Evolutionary conservation across 495 filamentous ascomycete species (phyloP), one percentile per base, ranked within the genome.

Genomic region (Aspergillus sclerotioniger): DNA sequence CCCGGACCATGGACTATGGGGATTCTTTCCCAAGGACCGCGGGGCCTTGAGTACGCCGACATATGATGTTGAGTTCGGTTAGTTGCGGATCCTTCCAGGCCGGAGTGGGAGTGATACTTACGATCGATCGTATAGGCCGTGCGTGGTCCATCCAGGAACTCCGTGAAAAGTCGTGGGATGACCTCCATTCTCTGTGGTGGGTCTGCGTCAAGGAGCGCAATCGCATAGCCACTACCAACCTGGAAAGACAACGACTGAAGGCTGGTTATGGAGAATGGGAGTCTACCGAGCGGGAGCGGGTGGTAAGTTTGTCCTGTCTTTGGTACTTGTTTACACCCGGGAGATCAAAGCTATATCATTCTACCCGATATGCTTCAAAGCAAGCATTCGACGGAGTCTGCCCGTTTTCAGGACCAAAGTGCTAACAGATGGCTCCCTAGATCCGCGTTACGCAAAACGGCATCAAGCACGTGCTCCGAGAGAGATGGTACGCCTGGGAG

Each of bases 131-230:
- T 39, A 52, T 52, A 89, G 87, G 94, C 31, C 86, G 94, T 47
- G 71, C 81, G 28, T 99, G 95, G 95, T 82, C 79, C 29, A 85
- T 87, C n/a, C 86, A 90, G 75, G 95, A 99, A 74, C 81, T 99
- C 52, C 83, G 92, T 37, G 73, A 81, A 48, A 96, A 96, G 75
- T 88, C 85, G 55, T 99, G 91, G 91, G 91, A 97, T 44, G 93
- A 97, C 71, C 76, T 99, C 48, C 92, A 97, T 67, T 74, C 73
- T 52, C 80, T 99, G 57, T 99, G 94, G 94, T 98, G 91, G 90
- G 85, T 91, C 31, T 99, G 95, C 70, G 79, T 85, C 59, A 95
- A 91, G 77, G 95, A 99, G 74, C 82, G 89, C 62, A 99, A 99
- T 71, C 83, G 89, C 49, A 83, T 98, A 64, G 82, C 84, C n/a